These are phyloP conservation scores for Xerocomus spinulosus DNA, from an alignment of 768 basidiomycete genomes.

Conservation along the genomic window DNA sequence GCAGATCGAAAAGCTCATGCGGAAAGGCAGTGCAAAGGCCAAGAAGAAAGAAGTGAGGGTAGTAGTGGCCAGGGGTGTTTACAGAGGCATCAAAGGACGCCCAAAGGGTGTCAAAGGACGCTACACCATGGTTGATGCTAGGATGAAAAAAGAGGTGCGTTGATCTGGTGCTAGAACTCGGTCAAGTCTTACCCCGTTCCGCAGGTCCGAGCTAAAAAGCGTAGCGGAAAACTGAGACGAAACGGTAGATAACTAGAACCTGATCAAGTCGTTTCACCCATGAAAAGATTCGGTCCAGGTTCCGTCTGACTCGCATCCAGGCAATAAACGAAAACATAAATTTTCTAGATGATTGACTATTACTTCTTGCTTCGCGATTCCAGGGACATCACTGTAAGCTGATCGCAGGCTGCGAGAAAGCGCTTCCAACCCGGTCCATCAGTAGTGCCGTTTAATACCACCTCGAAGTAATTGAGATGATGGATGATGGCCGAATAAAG, in stretches of 20 bases:
- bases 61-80: slow-evolving; percentile 87
- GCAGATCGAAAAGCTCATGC: slow-evolving; percentile 90
- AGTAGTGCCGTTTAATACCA: slow-evolving; percentile 37
- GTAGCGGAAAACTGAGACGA: slow-evolving; percentile 69
- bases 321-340: slow-evolving; percentile 1
- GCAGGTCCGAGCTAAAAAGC: slow-evolving; percentile 80
- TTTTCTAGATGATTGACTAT: slow-evolving; percentile 3
- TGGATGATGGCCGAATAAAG: background rate
- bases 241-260: slow-evolving; percentile 35
- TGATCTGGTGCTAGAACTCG: background rate
- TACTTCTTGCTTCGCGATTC: slow-evolving; percentile 23
- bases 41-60: slow-evolving; percentile 78
- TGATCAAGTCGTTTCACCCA: background rate
- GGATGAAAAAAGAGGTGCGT: slow-evolving; percentile 87
- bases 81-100: slow-evolving; percentile 86
- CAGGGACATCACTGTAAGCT: slow-evolving; percentile 33
- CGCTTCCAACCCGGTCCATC: slow-evolving; percentile 42
- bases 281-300: no score
- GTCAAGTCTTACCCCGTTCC: slow-evolving; percentile 2
- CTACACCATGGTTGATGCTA: slow-evolving; percentile 89
- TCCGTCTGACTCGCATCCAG: no score
- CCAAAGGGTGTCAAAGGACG: slow-evolving; percentile 96
- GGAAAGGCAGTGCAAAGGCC: slow-evolving; percentile 65
- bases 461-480: slow-evolving; percentile 31
- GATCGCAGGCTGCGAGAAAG: slow-evolving; percentile 43